A percentile compares a stretch with the other conserved stretches of the same genome.
phyloP scores from a whole-genome alignment of 148 eudicot genomes.

The Cornus suecica region DNA sequence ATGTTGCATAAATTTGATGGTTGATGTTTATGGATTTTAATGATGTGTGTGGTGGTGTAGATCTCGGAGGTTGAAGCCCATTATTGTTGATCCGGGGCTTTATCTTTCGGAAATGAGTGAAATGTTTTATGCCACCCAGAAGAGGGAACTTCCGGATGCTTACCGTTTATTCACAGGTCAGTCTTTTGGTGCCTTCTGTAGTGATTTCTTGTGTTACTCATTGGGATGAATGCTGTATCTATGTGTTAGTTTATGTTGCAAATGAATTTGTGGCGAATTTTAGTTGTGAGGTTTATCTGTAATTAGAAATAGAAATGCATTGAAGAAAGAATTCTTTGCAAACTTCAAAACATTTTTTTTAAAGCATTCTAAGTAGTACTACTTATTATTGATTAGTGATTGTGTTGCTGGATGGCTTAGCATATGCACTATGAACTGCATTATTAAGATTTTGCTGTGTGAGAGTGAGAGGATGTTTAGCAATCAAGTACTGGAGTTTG shows the following conservation, averaged over 20 bases:
- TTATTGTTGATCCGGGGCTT: constrained; percentile 84
- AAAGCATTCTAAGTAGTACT: not conserved
- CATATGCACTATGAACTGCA: not conserved
- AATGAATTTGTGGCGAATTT: not conserved
- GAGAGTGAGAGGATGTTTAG: not conserved
- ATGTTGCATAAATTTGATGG: not conserved
- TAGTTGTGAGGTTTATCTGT: not conserved
- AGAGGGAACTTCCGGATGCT: constrained; percentile 72
- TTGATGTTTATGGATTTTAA: not conserved
- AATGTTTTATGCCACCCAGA: constrained; percentile 76
- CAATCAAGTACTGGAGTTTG: too few relatives aligned
- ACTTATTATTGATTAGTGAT: not conserved
- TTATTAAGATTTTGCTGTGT: too few relatives aligned
- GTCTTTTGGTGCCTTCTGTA: constrained; percentile 17
- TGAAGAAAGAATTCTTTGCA: not conserved
- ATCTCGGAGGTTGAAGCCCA: constrained; percentile 66
- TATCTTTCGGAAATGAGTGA: constrained; percentile 50
- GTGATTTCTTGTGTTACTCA: too few relatives aligned
- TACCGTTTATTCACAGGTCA: constrained; percentile 72
- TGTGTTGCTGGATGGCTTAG: too few relatives aligned
- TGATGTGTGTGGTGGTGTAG: constrained; percentile 32
- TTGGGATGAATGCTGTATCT: not conserved
- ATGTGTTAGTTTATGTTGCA: not conserved
- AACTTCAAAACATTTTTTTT: not conserved
- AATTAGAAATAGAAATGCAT: not conserved